Evolutionary conservation across 148 eudicot genomes (phyloP).

Genomic region (Rhododendron ovatum): DNA sequence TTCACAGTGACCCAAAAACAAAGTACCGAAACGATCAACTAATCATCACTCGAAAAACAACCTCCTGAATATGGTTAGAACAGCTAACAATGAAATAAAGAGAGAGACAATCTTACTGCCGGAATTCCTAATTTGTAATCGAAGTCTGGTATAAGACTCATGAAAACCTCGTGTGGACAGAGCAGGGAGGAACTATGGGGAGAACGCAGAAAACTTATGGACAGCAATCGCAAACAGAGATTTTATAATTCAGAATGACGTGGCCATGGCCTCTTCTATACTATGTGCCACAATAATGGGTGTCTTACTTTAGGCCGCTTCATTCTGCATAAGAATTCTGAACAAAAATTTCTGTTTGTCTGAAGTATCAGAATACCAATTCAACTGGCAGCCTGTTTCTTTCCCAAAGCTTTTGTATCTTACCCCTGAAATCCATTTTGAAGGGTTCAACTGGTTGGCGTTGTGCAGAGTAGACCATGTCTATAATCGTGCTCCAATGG

Average conservation of each 20-base stretch:
- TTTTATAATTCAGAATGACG: background rate
- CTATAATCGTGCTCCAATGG: conserved; percentile 82
- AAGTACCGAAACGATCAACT: background rate
- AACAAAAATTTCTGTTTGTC: background rate
- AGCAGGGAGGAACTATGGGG: background rate
- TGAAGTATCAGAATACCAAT: background rate
- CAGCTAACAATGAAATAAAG: background rate
- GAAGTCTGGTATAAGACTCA: background rate
- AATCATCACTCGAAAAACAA: background rate
- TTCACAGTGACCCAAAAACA: background rate
- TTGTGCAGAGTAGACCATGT: conserved; percentile 76
- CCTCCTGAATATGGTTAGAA: background rate
- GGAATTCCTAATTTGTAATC: background rate
- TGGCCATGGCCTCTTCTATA: background rate
- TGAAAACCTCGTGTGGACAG: background rate
- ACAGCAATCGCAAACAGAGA: background rate
- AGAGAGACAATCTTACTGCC: background rate
- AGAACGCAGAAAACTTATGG: background rate
- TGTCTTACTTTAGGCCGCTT: background rate
- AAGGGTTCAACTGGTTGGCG: conserved; percentile 33
- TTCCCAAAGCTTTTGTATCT: background rate
- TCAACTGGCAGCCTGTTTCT: background rate
- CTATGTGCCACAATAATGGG: background rate
- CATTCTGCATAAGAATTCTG: background rate
- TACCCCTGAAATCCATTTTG: background rate